Evolutionary conservation across 2,329 filamentous ascomycete genomes (phyloP), one percentile per base, ranked within the genome.

Genomic region (Monosporascus sp.): DNA sequence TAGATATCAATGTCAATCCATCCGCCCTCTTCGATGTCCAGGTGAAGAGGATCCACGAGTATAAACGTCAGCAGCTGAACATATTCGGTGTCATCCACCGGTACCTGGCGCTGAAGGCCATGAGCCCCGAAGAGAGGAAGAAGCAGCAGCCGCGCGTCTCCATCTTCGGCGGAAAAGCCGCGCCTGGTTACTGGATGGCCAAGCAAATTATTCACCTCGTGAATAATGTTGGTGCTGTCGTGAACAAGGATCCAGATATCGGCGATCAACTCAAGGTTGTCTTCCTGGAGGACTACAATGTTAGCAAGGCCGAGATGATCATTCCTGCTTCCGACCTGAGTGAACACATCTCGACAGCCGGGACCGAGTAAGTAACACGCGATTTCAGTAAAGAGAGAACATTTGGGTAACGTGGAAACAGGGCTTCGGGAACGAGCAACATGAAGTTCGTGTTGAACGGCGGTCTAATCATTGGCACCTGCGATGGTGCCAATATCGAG

Each of bases 401-500:
- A 9, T 16, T 16, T 27, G 44, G 8, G 55, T 56, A 51, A 62
- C 43, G 7, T 22, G 2, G 31, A 3, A 20, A 52, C 48, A 81
- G 78, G 69, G 84, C 84, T 20, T 86, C 82, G 59, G 93, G 93
- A 58, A 96, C 91, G 14, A 96, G 90, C 67, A 99, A 99, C 83
- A 99, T 99, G 94, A 99, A 99, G 74, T 99, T 99, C 71, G 94
- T 97, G 16, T 80, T 99, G 66, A 99, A 97, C 65, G 94, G 94
- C 59, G 94, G 94, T 59, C 78, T 99, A 57, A 96, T 99, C 66
- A 99, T 99, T 63, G 94, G 94, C 63, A 99, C 94, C 20, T 97
- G 93, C 69, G 94, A 99, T 66, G 94, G 94, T 68, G 94, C 94
- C 58, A 99, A 99, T 68, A 96, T 96, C 71, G 92, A 97, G 77